A percentile compares a stretch with the other conserved stretches of the same genome.
Conservation (phyloP, 164 flowering plant species). For the Santalum album region DNA sequence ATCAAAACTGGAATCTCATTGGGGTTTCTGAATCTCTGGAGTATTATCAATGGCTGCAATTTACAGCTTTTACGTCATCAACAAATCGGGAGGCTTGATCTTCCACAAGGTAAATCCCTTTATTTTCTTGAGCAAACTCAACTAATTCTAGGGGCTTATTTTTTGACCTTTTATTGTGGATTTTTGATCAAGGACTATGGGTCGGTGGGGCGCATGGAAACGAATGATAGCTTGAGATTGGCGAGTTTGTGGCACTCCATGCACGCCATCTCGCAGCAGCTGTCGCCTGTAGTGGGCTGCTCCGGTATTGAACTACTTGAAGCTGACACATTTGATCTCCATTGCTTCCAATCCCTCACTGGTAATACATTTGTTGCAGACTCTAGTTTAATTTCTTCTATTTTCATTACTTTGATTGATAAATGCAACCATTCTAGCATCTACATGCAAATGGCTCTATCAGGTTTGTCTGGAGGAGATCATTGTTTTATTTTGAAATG, state of each 20-base stretch:
- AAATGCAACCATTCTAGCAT: too few species aligned
- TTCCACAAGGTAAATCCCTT: conserved; percentile 65
- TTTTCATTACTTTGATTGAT: too few species aligned
- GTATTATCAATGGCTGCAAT: conserved; percentile 93
- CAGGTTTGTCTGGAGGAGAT: too few species aligned
- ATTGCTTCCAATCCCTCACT: conserved; percentile 89
- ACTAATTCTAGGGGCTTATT: too few species aligned
- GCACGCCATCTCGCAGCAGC: conserved; percentile 96
- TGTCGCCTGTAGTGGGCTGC: conserved; percentile 72
- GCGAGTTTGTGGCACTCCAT: conserved; percentile 98
- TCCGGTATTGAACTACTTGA: conserved; percentile 78
- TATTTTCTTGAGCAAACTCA: too few species aligned
- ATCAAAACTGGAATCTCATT: too few species aligned
- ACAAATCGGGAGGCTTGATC: conserved; percentile 92
- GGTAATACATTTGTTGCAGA: too few species aligned
- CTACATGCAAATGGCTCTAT: too few species aligned
- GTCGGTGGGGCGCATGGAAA: conserved; percentile 86
- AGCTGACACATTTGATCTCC: conserved; percentile 91
- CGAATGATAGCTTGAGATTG: conserved; percentile 82
- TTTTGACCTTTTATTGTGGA: background rate
- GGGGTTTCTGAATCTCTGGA: too few species aligned
- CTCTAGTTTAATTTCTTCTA: too few species aligned
- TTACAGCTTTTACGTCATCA: conserved; percentile 87
- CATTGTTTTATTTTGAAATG: too few species aligned
- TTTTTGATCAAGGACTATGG: conserved; percentile 55